A percentile compares a stretch with the other conserved stretches of the same genome.
Evolutionary conservation across 495 filamentous ascomycete species (phyloP).

Genomic region (Oleoguttula mirabilis): DNA sequence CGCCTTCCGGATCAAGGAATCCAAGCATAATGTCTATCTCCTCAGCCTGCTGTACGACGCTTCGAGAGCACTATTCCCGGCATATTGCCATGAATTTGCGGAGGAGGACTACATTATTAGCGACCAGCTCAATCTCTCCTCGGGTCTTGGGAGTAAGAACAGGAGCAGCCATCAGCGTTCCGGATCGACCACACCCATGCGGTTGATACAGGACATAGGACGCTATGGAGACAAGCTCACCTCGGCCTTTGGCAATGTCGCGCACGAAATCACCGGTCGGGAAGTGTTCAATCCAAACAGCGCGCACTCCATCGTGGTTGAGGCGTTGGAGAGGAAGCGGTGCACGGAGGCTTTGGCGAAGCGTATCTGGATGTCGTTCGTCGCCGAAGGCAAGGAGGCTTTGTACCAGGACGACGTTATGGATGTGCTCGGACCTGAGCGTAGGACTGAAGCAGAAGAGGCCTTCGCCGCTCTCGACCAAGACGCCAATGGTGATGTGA

Average conservation of each 20-base stretch:
- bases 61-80: conserved; percentile 73
- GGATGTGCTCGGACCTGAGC: conserved; percentile 70
- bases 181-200: conserved; percentile 61
- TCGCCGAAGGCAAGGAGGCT: conserved; percentile 72
- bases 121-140: conserved; percentile 48
- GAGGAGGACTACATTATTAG: conserved; percentile 87
- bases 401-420: conserved; percentile 69
- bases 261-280: conserved; percentile 87
- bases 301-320: conserved; percentile 74
- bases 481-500: conserved; percentile 87
- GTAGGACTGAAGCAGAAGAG: conserved; percentile 65
- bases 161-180: conserved; percentile 36
- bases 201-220: conserved; percentile 63
- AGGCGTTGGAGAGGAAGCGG: conserved; percentile 71
- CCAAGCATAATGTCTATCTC: conserved; percentile 71
- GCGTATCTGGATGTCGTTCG: conserved; percentile 97
- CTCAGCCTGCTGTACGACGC: conserved; percentile 80
- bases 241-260: conserved; percentile 84
- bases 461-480: conserved; percentile 67
- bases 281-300: conserved; percentile 83
- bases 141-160: conserved; percentile 33
- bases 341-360: conserved; percentile 80
- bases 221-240: conserved; percentile 84
- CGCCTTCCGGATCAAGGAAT: conserved; percentile 70
- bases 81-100: conserved; percentile 78